A percentile compares a stretch with the other conserved stretches of the same genome.
These are phyloP conservation scores for Hymenotorrendiella dingleyae DNA, from an alignment of 2,329 filamentous ascomycete species.

Conservation along the genomic window DNA sequence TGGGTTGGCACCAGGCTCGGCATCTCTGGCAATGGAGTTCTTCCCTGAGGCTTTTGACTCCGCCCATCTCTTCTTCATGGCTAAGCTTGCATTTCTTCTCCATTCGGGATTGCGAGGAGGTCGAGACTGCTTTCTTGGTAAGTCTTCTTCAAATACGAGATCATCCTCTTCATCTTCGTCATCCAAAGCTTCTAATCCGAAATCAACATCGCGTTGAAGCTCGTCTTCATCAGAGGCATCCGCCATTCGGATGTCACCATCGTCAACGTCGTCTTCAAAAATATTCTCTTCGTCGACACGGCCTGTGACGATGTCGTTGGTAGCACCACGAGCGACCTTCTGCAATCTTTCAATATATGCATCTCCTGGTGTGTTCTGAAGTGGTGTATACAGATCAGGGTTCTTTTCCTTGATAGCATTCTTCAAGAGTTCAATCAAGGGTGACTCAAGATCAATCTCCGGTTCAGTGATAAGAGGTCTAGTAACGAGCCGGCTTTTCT, in stretches of 20 bases:
- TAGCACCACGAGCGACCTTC: slow-evolving; percentile 1
- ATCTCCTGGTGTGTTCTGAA: slow-evolving; percentile 20
- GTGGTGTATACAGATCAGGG: slow-evolving; percentile 26
- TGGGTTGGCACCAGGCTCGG: background rate
- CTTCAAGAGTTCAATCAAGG: slow-evolving; percentile 17
- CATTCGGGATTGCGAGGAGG: background rate
- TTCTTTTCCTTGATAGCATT: slow-evolving; percentile 14
- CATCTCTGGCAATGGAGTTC: background rate
- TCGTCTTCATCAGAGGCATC: background rate
- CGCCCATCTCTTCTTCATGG: background rate
- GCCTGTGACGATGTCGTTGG: background rate
- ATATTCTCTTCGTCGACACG: background rate
- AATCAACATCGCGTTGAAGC: background rate
- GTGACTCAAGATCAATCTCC: slow-evolving; percentile 8
- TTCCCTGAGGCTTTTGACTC: background rate
- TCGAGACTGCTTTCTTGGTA: background rate
- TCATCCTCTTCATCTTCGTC: background rate
- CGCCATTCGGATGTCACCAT: background rate
- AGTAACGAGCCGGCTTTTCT: slow-evolving; percentile 7
- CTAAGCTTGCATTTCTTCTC: background rate
- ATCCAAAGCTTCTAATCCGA: background rate
- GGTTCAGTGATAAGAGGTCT: slow-evolving; percentile 17
- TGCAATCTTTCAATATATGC: slow-evolving; percentile 17
- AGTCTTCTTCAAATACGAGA: background rate
- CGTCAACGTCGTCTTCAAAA: background rate